Evolutionary conservation across 192 early-diverging fungal genomes (phyloP).

Genomic region (Gaertneriomyces semiglobifer): DNA sequence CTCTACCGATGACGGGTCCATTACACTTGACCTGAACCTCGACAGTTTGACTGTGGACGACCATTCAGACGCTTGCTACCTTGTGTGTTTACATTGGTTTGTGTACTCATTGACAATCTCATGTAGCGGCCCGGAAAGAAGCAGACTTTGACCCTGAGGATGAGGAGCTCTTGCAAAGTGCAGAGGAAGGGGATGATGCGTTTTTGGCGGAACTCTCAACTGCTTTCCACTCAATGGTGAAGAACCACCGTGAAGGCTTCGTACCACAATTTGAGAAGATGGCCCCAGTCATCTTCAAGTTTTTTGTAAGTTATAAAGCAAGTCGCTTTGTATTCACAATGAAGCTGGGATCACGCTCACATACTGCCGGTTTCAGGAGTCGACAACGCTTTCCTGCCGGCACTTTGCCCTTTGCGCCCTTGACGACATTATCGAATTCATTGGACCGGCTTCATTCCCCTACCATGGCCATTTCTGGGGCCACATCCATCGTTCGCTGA

Average conservation of each 20-base stretch:
- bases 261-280: constrained; percentile 79
- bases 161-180: constrained; percentile 82
- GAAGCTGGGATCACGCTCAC: background rate
- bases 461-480: constrained; percentile 69
- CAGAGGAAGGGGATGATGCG: constrained; percentile 76
- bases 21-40: constrained; percentile 30
- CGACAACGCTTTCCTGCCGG: constrained; percentile 59
- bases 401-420: constrained; percentile 94
- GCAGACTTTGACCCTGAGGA: constrained; percentile 90
- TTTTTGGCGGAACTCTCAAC: constrained; percentile 70
- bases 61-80: background rate
- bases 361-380: constrained; percentile 59
- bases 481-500: constrained; percentile 55
- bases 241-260: constrained; percentile 67
- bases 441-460: constrained; percentile 65
- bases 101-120: background rate
- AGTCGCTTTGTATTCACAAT: background rate
- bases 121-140: constrained; percentile 58
- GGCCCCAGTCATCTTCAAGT: constrained; percentile 63
- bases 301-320: constrained; percentile 36
- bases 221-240: constrained; percentile 76
- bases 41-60: background rate
- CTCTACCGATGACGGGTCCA: background rate
- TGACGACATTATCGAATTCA: constrained; percentile 90
- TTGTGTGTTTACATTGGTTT: constrained; percentile 10